These are phyloP conservation scores for Blastobotrys persicus DNA, from an alignment of 1,139 yeast genomes.

Conservation along the genomic window DNA sequence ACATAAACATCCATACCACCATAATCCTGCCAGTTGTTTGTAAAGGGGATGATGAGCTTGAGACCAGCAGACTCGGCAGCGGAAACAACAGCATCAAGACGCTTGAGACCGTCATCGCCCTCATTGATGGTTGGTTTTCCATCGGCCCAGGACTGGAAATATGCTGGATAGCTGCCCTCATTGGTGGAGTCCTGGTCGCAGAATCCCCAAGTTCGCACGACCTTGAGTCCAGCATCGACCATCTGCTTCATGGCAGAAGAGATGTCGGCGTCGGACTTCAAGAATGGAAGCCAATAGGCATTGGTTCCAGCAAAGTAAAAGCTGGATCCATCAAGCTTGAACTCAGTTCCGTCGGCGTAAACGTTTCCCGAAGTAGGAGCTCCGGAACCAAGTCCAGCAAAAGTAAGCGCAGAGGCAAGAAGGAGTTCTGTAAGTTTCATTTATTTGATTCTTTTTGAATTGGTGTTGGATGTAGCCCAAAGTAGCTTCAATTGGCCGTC, in stretches of 20 bases:
- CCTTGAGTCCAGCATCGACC: constrained; percentile 3
- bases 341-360: not conserved
- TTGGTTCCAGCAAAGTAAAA: constrained; percentile 5
- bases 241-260: not conserved
- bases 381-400: not conserved
- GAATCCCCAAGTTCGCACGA: constrained; percentile 5
- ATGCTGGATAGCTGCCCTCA: not conserved
- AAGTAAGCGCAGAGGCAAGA: not conserved
- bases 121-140: constrained; percentile 3
- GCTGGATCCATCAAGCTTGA: constrained; percentile 1
- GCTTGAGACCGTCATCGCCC: not conserved
- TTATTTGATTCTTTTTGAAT: not conserved
- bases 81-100: not conserved
- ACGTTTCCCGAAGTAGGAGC: not conserved
- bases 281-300: constrained; percentile 3
- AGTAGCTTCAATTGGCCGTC: not conserved
- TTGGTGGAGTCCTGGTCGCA: constrained; percentile 5
- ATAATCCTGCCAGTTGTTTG: constrained; percentile 3
- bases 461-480: not conserved
- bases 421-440: not conserved
- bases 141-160: constrained; percentile 5
- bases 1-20: constrained; percentile 4
- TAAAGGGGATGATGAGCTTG: constrained; percentile 2
- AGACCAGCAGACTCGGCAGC: not conserved
- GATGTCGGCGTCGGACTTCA: not conserved